Base-by-base conservation (phyloP, 2,329 filamentous ascomycete genomes). In the Calonectria leucothoes region DNA sequence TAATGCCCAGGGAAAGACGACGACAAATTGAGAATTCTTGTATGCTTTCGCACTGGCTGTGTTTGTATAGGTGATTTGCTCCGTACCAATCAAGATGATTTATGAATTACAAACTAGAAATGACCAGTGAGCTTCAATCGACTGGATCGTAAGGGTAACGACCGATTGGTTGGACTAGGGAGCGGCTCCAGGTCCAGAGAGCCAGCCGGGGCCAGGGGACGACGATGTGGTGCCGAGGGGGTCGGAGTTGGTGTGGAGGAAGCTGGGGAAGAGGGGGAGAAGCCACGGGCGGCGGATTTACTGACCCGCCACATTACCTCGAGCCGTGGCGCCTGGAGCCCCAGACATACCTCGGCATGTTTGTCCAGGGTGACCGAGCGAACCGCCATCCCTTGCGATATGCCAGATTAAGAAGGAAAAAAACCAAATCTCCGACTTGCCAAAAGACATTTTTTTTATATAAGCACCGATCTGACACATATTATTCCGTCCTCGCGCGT, bases 211-310 rank as follows among this genome's bases (percentile, higher is more conserved):
- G 39, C 35, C 48, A 61, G 57, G 64, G 51, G 31, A 59, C 52
- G 37, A 35, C 51, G 65, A 68, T 25, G 66, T 67, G 52, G 66
- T 74, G 66, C 74, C 73, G 73, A 73, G 74, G 73, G 73, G 66
- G 63, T 51, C 31, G 35, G 48, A 27, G 37, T 35, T 45, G 42
- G 61, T 74, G 71, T 59, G 74, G 75, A 77, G 69, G 69, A 72
- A 69, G 33, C 51, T 74, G 70, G 75, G 74, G 76, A 77, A 77
- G 76, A 78, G 74, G 77, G 77, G 77, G 75, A 66, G 35, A 42
- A 37, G 37, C 35, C 29, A 37, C 35, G 42, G 42, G 31, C 69
- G 69, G 71, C 69, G 69, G 71, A 71, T 66, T 71, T 73, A 57
- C 29, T 70, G 74, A 75, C 66, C 74, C 74, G 73, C 66, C 66